A percentile compares a stretch with the other conserved stretches of the same genome.
Conservation (phyloP, 192 early-diverging fungal genomes). For the Physocladia obscura region DNA sequence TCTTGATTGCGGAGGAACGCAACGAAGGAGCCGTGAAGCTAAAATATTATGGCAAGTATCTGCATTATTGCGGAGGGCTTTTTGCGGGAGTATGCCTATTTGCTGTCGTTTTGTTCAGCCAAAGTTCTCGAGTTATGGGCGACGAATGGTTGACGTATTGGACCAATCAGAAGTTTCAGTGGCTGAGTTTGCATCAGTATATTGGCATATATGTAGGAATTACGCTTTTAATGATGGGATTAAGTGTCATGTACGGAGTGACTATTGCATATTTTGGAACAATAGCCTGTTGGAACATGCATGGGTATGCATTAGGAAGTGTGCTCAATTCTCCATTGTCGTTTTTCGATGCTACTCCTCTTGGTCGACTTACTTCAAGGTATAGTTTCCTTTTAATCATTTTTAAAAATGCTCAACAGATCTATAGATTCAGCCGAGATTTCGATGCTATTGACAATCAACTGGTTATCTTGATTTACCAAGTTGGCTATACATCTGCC, state of each 20-base stretch:
- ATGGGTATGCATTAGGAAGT: conserved; percentile 10
- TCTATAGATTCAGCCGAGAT: background rate
- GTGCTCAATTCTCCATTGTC: conserved; percentile 26
- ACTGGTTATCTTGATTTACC: background rate
- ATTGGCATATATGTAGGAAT: conserved; percentile 27
- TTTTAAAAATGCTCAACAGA: too few species aligned
- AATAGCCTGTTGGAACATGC: conserved; percentile 13
- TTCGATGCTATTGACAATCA: background rate
- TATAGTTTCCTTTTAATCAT: too few species aligned
- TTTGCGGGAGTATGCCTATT: conserved; percentile 19
- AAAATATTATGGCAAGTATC: background rate
- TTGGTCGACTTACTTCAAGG: conserved; percentile 33
- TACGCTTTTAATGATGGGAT: conserved; percentile 12
- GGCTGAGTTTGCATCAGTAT: conserved; percentile 18
- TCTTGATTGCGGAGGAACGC: conserved; percentile 76
- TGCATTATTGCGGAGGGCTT: conserved; percentile 1
- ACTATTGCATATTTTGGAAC: conserved; percentile 48
- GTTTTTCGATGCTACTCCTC: conserved; percentile 41
- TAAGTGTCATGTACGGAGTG: conserved; percentile 47
- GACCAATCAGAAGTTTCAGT: conserved; percentile 28
- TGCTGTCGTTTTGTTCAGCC: conserved; percentile 42
- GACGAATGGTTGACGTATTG: conserved; percentile 60
- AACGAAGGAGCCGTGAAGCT: conserved; percentile 68
- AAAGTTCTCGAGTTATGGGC: conserved; percentile 52
- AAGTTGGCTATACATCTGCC: background rate